Percentiles rank a stretch among this genome's conserved stretches.
Evolutionary conservation across 768 basidiomycete species (phyloP).

Genomic region (Pleurotus ostreatus): DNA sequence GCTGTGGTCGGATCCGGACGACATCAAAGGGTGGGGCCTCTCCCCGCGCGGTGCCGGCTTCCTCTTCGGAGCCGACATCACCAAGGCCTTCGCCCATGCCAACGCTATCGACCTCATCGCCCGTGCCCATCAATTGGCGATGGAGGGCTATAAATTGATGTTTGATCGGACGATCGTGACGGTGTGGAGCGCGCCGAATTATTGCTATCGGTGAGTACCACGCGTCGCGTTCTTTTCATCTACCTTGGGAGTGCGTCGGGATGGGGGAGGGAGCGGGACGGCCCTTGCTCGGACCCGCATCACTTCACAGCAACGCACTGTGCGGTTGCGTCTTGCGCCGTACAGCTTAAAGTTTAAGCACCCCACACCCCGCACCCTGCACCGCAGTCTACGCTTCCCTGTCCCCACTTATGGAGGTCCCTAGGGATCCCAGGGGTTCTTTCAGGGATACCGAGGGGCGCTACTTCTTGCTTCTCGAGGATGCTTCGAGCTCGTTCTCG

Average conservation of each 20-base stretch:
- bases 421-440: too few species aligned
- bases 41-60: slow-evolving; percentile 98
- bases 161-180: slow-evolving; percentile 94
- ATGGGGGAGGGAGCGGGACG: too few species aligned
- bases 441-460: too few species aligned
- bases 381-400: too few species aligned
- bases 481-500: too few species aligned
- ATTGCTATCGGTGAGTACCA: slow-evolving; percentile 81
- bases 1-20: slow-evolving; percentile 99
- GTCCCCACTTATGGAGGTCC: too few species aligned
- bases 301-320: too few species aligned
- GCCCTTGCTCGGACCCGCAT: too few species aligned
- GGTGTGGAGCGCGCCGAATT: slow-evolving; percentile 98
- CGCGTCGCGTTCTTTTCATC: neutral
- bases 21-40: slow-evolving; percentile 92
- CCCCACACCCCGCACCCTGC: too few species aligned
- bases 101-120: slow-evolving; percentile 96
- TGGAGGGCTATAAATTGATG: slow-evolving; percentile 98
- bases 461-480: too few species aligned
- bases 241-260: neutral
- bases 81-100: slow-evolving; percentile 82
- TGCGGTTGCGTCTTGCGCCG: too few species aligned
- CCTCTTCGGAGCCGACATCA: slow-evolving; percentile 90
- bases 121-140: slow-evolving; percentile 94
- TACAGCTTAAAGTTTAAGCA: too few species aligned